phyloP scores from a whole-genome alignment of 495 filamentous ascomycete genomes.

The Amniculicola lignicola region DNA sequence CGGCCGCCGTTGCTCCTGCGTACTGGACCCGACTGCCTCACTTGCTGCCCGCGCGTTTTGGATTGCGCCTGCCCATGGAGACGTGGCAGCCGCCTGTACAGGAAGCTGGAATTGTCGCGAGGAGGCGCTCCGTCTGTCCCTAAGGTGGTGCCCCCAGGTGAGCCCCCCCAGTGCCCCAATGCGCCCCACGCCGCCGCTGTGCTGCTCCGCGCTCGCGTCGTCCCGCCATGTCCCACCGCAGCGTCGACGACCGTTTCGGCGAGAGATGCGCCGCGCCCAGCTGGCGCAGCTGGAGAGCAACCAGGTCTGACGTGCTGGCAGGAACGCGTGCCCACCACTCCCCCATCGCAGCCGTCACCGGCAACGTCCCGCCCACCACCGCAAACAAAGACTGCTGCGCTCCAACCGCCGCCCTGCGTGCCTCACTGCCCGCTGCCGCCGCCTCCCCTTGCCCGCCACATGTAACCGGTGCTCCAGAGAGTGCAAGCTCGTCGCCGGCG shows the following conservation, averaged over 20 bases:
- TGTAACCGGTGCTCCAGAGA: background rate
- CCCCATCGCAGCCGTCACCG: background rate
- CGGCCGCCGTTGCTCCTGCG: slow-evolving; percentile 8
- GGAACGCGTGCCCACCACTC: background rate
- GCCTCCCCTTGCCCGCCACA: background rate
- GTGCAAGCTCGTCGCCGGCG: background rate
- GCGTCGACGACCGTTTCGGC: background rate
- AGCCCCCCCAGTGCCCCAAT: background rate
- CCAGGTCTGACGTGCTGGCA: background rate
- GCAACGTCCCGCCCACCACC: background rate
- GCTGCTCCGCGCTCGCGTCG: slow-evolving; percentile 7
- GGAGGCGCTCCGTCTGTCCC: slow-evolving; percentile 23
- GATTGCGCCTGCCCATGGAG: slow-evolving; percentile 31
- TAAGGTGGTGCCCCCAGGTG: no score
- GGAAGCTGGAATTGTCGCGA: slow-evolving; percentile 28
- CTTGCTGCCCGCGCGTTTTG: slow-evolving; percentile 17
- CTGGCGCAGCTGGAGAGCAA: background rate
- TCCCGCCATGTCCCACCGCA: slow-evolving; percentile 2
- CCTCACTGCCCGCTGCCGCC: background rate
- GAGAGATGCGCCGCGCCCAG: background rate
- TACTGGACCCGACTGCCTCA: no score
- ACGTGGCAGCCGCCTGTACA: slow-evolving; percentile 25
- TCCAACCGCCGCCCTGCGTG: background rate
- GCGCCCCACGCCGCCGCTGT: background rate
- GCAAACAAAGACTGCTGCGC: slow-evolving; percentile 10